Percentiles rank a stretch among this genome's conserved stretches.
Evolutionary conservation across 768 basidiomycete genomes (phyloP).

Genomic region (Chlorophyllum brunneum): DNA sequence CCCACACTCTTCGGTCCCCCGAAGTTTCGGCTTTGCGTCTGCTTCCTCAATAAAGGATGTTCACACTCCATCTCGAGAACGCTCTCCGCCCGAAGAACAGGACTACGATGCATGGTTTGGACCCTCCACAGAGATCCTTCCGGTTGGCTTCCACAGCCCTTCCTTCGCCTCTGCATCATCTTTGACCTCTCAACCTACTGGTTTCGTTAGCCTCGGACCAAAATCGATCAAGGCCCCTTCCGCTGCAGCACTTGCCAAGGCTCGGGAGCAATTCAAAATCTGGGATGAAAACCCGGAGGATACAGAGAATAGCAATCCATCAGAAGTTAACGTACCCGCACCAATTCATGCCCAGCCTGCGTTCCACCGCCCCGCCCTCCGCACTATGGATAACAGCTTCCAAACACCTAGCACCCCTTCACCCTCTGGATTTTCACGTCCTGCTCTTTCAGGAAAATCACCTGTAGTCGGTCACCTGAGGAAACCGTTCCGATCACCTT

Average conservation of each 20-base stretch:
- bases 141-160: constrained; percentile 35
- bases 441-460: constrained; percentile 14
- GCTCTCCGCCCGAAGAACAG: constrained; percentile 33
- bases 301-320: constrained; percentile 21
- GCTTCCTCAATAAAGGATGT: constrained; percentile 11
- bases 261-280: constrained; percentile 46
- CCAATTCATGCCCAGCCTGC: constrained; percentile 18
- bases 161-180: constrained; percentile 15
- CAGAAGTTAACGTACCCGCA: constrained; percentile 15
- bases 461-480: constrained; percentile 15
- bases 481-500: constrained; percentile 47
- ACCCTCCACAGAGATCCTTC: constrained; percentile 22
- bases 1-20: neutral
- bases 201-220: constrained; percentile 2
- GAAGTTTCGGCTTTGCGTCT: constrained; percentile 27
- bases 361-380: constrained; percentile 31
- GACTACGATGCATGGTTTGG: constrained; percentile 52
- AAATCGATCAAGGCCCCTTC: constrained; percentile 41
- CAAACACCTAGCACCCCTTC: constrained; percentile 38
- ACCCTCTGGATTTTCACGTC: constrained; percentile 26
- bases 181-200: constrained; percentile 7
- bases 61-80: constrained; percentile 16
- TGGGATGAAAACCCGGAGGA: constrained; percentile 16
- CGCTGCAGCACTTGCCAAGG: constrained; percentile 47
- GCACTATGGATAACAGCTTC: constrained; percentile 32